Base-by-base conservation (phyloP, 495 filamentous ascomycete species). In the Usnea hakonensis region DNA sequence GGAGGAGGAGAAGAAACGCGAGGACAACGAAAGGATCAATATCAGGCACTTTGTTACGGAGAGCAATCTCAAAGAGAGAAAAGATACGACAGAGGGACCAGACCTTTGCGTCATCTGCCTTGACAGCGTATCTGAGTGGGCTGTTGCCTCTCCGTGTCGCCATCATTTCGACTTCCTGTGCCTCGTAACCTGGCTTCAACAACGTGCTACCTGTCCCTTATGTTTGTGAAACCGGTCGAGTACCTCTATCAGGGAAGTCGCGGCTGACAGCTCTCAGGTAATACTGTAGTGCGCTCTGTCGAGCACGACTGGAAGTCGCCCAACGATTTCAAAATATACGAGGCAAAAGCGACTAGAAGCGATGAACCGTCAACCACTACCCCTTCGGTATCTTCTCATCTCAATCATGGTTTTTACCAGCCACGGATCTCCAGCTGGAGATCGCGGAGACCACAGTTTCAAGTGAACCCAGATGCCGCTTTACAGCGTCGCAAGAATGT, bases 111-210 rank as follows among this genome's bases (percentile, higher is more conserved):
- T 82, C 43, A 81, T 82, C 69, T 96, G 91, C 71, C 82, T 95
- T 55, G 87, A 91, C 61, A 69, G 74, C 52, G 78, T 95, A 72
- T 83, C 85, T 7, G 89, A 93, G 67, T 75, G 83, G 41, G 88
- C 87, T 60, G 74, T 85, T 21, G 84, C 88, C 6, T 75, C 81
- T 41, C 90, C 90, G 21, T 96, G 91, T 80, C 78, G 79, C 23
- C 91, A 96, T 77, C 72, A 80, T 67, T 95, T 94, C 71, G 90
- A 95, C 71, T 92, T 90, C 71, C 68, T 91, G 16, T 96, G 91
- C 68, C 81, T 95, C 13, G 71, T 89, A 23, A 91, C 83, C 75
- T 95, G 91, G 91, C 75, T 92, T 17, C 82, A 93, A 66, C 79
- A 90, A 68, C 82, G 82, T 30, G 73, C 86, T 0, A 81, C 74